Percentiles rank a stretch among this genome's conserved stretches.
Evolutionary conservation across 345 rosid species (phyloP).

Genomic region (Citrus sp.): DNA sequence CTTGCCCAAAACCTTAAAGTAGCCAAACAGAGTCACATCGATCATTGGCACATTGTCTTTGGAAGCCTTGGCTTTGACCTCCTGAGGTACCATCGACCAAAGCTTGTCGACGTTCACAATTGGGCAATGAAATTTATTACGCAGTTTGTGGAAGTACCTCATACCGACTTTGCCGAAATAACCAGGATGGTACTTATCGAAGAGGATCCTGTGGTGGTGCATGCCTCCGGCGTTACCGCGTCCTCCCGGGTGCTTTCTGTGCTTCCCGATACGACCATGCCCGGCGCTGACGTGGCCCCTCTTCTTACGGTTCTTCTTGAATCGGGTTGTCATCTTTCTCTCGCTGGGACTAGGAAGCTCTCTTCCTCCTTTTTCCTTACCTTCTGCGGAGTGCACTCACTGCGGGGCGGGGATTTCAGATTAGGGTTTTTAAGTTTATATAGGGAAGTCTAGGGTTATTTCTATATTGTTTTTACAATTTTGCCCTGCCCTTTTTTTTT

Average conservation of each 20-base stretch:
- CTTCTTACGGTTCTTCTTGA: constrained; percentile 65
- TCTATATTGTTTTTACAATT: constrained; percentile 4
- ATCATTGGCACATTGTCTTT: constrained; percentile 32
- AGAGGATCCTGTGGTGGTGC: constrained; percentile 46
- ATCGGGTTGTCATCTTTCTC: constrained; percentile 44
- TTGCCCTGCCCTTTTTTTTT: background rate
- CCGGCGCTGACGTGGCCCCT: constrained; percentile 46
- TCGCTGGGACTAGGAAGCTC: background rate
- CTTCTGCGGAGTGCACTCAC: background rate
- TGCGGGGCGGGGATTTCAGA: background rate
- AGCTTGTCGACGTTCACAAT: constrained; percentile 42
- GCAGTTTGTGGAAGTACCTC: constrained; percentile 41
- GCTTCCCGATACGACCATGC: constrained; percentile 43
- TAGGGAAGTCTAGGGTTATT: background rate
- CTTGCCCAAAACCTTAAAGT: constrained; percentile 36
- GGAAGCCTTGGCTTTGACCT: constrained; percentile 31
- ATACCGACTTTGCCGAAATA: constrained; percentile 44
- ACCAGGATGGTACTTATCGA: constrained; percentile 46
- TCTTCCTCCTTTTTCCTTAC: background rate
- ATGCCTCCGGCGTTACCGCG: constrained; percentile 43
- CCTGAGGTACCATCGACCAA: constrained; percentile 38
- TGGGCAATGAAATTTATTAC: constrained; percentile 38
- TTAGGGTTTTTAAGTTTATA: constrained; percentile 6
- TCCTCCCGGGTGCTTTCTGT: constrained; percentile 42
- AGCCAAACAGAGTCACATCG: constrained; percentile 35